A percentile compares a stretch with the other conserved stretches of the same genome.
Conservation (phyloP, 148 eudicot species). For the Dysphania ambrosioides region DNA sequence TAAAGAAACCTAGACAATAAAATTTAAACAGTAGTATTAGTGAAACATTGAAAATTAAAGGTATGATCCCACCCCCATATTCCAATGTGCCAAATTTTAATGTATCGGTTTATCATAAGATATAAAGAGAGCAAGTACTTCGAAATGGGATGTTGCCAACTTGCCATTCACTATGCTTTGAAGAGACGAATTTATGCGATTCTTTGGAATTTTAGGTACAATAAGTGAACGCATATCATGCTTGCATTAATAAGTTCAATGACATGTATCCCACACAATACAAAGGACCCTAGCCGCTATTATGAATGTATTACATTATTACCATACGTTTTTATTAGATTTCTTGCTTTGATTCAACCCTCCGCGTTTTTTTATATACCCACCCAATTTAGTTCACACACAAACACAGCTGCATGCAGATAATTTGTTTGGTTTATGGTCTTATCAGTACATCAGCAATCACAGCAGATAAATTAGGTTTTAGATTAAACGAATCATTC, state of each 20-base stretch:
- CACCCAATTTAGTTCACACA: constrained; percentile 1
- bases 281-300: constrained; percentile 5
- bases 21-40: too few species aligned
- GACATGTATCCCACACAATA: constrained; percentile 1
- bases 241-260: constrained; percentile 8
- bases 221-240: too few species aligned
- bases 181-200: too few species aligned
- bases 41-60: too few species aligned
- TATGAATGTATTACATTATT: not conserved
- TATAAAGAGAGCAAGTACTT: too few species aligned
- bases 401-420: not conserved
- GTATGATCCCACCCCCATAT: too few species aligned
- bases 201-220: too few species aligned
- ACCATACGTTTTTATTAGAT: not conserved
- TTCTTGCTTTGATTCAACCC: not conserved
- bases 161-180: too few species aligned
- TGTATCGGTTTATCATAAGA: too few species aligned
- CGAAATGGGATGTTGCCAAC: too few species aligned
- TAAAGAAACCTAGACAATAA: too few species aligned
- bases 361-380: not conserved
- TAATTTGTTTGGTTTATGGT: constrained; percentile 7
- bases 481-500: constrained; percentile 5
- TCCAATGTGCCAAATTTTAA: too few species aligned
- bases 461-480: not conserved
- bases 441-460: constrained; percentile 8